Conservation (phyloP, 805 yeast species). For the Ogataea trehalophila region DNA sequence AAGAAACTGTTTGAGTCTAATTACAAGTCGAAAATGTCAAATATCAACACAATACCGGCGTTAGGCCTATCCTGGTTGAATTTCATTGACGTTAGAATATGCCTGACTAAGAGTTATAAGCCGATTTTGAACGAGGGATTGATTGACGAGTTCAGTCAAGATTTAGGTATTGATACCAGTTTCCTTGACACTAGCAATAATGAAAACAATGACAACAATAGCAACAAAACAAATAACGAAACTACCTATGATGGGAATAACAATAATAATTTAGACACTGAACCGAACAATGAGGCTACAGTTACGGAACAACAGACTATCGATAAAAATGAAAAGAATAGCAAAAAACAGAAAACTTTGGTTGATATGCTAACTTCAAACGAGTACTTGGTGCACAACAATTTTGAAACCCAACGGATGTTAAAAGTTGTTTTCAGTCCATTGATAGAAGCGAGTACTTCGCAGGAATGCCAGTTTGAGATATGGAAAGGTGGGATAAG, state of each 20-base stretch:
- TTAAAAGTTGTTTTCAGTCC: slow-evolving; percentile 30
- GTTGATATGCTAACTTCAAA: slow-evolving; percentile 23
- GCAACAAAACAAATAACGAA: no score
- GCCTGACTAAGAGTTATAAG: slow-evolving; percentile 38
- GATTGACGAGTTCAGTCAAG: slow-evolving; percentile 32
- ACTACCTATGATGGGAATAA: no score
- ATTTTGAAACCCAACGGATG: slow-evolving; percentile 28
- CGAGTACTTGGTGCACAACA: slow-evolving; percentile 28
- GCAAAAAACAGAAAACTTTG: slow-evolving; percentile 11
- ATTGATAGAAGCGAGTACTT: slow-evolving; percentile 14
- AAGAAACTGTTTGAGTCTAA: slow-evolving; percentile 27
- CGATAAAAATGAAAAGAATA: slow-evolving; percentile 10
- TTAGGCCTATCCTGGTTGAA: slow-evolving; percentile 54
- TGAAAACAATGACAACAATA: no score
- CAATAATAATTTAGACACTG: no score
- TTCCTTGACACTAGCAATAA: neutral
- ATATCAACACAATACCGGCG: slow-evolving; percentile 41
- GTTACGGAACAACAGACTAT: neutral
- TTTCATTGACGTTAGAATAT: slow-evolving; percentile 44
- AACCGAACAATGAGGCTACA: no score
- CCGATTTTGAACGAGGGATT: slow-evolving; percentile 33
- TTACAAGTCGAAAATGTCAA: slow-evolving; percentile 29
- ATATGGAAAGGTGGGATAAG: slow-evolving; percentile 37
- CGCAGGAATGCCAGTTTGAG: slow-evolving; percentile 23
- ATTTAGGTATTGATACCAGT: slow-evolving; percentile 28